Base-by-base conservation (phyloP, 306 rosid genomes). In the Benincasa hispida region DNA sequence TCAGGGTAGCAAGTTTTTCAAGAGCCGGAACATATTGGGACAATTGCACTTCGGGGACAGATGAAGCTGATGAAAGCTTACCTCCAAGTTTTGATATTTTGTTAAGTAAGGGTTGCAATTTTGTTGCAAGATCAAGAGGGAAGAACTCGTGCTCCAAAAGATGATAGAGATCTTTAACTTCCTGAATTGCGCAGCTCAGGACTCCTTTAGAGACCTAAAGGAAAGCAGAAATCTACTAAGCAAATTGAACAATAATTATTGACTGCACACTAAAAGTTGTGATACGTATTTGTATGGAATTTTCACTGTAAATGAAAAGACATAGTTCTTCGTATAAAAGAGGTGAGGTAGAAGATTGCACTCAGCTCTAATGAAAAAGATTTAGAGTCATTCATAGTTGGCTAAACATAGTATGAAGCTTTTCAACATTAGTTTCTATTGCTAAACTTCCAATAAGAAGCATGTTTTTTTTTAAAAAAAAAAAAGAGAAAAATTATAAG, bases 91-190 rank as follows among this genome's bases (percentile, higher is more conserved):
- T 95, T 0, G 99, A 80, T 19, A 92, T 84, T 84, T 91, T 95
- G 47, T 84, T 63, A 69, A 95, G 61, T 79, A 92, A 73, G 21
- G 93, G 99, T 75, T 86, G 92, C 35, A 91, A 84, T 82, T 92
- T 95, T 17, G 77, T 5, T 65, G 98, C 91, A 81, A 95, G 97
- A 83, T 92, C 96, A 0, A 94, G 87, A 27, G 99, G 92, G 24
- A 82, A 78, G 83, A 92, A 88, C 24, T 95, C 99, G 77, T 92
- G 95, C 79, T 95, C 99, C 81, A 95, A 47, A 57, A 90, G 93
- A 86, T 90, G 83, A 87, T 86, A 90, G 57, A 95, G 87, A 84
- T 92, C 99, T 79, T 95, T 95, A 60, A 95, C 95, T 87, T 95
- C 99, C 88, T 90, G 99, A 73, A 87, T 87, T 72, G 92, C 96